Evolutionary conservation across 2,329 filamentous ascomycete genomes (phyloP).

Genomic region (Alternaria solani): DNA sequence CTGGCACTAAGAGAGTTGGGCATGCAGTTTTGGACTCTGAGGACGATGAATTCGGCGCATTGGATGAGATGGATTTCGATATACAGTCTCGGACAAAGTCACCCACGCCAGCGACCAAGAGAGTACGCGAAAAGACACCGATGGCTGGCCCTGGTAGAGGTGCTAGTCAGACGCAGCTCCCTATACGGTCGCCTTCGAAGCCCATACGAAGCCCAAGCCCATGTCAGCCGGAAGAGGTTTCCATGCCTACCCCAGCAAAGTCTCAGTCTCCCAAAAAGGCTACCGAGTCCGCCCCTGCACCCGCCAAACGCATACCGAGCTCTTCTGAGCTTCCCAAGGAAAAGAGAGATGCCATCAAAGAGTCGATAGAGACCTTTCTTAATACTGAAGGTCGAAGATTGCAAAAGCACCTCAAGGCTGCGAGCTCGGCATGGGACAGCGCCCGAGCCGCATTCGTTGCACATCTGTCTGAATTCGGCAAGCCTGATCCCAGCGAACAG

Average conservation of each 20-base stretch:
- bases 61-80: conserved; percentile 40
- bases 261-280: conserved; percentile 32
- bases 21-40: conserved; percentile 43
- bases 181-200: conserved; percentile 41
- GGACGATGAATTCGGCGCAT: conserved; percentile 41
- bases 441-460: conserved; percentile 36
- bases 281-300: conserved; percentile 5
- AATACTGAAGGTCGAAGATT: conserved; percentile 33
- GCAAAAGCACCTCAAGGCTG: conserved; percentile 34
- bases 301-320: conserved; percentile 14
- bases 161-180: conserved; percentile 23
- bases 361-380: conserved; percentile 36
- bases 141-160: conserved; percentile 19
- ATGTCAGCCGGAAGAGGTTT: conserved; percentile 23
- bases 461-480: conserved; percentile 36
- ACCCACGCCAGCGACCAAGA: conserved; percentile 16
- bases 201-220: conserved; percentile 24
- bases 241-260: conserved; percentile 29
- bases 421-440: conserved; percentile 36
- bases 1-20: conserved; percentile 26
- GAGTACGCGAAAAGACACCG: conserved; percentile 21
- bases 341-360: conserved; percentile 27
- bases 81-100: conserved; percentile 19
- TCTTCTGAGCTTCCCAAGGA: conserved; percentile 43
- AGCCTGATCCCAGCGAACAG: conserved; percentile 28